Percentiles rank a stretch among this genome's conserved stretches.
Evolutionary conservation across 2,329 filamentous ascomycete genomes (phyloP).

Genomic region (Didymella lethalis): DNA sequence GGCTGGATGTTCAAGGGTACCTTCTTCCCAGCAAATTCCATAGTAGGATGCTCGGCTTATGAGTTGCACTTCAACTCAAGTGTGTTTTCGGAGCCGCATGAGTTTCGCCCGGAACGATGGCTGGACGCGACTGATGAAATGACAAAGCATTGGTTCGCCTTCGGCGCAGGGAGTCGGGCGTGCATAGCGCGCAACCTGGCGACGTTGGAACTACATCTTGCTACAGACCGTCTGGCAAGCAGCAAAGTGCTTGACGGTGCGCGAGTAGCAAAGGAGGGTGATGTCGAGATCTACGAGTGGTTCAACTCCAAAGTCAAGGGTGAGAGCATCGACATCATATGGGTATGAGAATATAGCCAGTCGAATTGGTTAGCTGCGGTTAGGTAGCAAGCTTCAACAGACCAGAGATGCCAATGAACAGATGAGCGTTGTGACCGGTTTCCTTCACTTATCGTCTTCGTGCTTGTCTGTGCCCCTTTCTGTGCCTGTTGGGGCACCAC

Average conservation of each 20-base stretch:
- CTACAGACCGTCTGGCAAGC: constrained; percentile 53
- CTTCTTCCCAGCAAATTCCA: constrained; percentile 34
- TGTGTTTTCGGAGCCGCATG: constrained; percentile 28
- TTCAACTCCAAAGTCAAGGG: constrained; percentile 63
- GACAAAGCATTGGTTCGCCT: constrained; percentile 47
- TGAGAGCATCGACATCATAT: constrained; percentile 55
- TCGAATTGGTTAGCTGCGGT: too few relatives aligned
- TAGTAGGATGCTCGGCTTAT: constrained; percentile 42
- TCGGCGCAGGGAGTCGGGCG: constrained; percentile 42
- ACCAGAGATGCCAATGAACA: too few relatives aligned
- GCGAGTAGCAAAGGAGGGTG: constrained; percentile 46
- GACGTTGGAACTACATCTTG: constrained; percentile 38
- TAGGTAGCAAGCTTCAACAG: too few relatives aligned
- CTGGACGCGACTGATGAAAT: constrained; percentile 34
- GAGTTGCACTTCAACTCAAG: constrained; percentile 37
- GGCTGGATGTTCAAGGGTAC: constrained; percentile 40
- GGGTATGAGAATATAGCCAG: constrained; percentile 5
- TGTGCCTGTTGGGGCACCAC: too few relatives aligned
- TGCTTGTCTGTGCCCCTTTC: too few relatives aligned
- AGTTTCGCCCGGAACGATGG: constrained; percentile 48
- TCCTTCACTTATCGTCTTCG: too few relatives aligned
- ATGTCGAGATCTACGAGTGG: constrained; percentile 63
- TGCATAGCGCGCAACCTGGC: constrained; percentile 46
- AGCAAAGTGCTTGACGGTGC: constrained; percentile 57
- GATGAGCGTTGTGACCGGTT: too few relatives aligned